Percentiles rank a stretch among this genome's conserved stretches.
Evolutionary conservation across 1,139 yeast genomes (phyloP).

Genomic region (Taiozyma sp.): DNA sequence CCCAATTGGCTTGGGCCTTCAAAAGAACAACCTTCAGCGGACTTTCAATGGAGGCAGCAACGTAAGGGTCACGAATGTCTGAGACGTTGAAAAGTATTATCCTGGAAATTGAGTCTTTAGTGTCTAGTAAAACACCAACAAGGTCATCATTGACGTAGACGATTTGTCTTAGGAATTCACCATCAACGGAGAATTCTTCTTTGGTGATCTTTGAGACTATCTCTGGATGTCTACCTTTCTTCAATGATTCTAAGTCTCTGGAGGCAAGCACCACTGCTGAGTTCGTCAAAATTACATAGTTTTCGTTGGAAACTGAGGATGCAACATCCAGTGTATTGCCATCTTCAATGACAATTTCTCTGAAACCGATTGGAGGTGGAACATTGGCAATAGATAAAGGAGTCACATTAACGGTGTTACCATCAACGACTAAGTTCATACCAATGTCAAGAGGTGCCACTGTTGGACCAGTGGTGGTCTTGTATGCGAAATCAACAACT

Average conservation of each 20-base stretch:
- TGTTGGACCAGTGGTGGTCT: conserved; percentile 65
- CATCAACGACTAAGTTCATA: conserved; percentile 78
- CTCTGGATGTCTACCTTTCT: conserved; percentile 44
- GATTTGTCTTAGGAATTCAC: conserved; percentile 57
- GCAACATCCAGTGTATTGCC: conserved; percentile 61
- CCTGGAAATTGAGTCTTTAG: conserved; percentile 36
- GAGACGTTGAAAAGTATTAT: conserved; percentile 45
- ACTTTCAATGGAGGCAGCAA: conserved; percentile 39
- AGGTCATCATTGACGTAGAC: conserved; percentile 48
- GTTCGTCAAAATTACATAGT: conserved; percentile 54
- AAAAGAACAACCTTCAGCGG: conserved; percentile 50
- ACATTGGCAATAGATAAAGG: conserved; percentile 84
- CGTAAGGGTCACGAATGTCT: conserved; percentile 36
- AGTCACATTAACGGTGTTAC: conserved; percentile 65
- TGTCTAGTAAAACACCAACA: conserved; percentile 51
- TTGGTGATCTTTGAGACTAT: conserved; percentile 34
- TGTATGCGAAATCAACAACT: conserved; percentile 66
- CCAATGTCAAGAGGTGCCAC: conserved; percentile 70
- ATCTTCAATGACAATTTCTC: conserved; percentile 50
- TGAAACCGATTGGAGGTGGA: conserved; percentile 89
- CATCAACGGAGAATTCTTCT: conserved; percentile 33
- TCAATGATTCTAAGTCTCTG: conserved; percentile 32
- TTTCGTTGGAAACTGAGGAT: conserved; percentile 54
- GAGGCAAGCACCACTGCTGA: conserved; percentile 36
- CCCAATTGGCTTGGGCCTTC: conserved; percentile 52